Conservation (phyloP, 768 basidiomycete genomes). For the Porpolomopsis calyptriformis region DNA sequence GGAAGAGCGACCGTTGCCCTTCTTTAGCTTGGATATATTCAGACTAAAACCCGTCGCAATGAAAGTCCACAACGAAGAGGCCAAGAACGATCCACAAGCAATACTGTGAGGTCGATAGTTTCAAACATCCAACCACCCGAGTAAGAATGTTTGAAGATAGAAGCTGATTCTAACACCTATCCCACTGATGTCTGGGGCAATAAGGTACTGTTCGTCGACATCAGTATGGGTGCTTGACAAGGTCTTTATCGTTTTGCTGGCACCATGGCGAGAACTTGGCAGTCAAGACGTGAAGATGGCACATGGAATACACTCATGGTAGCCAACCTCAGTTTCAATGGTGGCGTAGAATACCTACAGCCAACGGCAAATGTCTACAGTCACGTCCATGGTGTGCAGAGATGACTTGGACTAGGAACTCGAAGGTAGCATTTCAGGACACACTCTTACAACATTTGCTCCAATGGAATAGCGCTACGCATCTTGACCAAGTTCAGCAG, state of each 20-base stretch:
- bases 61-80: conserved; percentile 33
- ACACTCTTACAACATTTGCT: conserved; percentile 27
- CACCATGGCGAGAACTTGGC: too few species aligned
- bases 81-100: conserved; percentile 32
- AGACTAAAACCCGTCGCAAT: conserved; percentile 31
- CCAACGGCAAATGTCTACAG: too few species aligned
- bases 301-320: too few species aligned
- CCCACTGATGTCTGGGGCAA: conserved; percentile 25
- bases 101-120: too few species aligned
- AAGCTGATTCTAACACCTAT: conserved; percentile 28
- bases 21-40: conserved; percentile 22
- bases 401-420: too few species aligned
- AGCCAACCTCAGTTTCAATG: too few species aligned
- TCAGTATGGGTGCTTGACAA: not conserved
- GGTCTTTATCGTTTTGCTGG: too few species aligned
- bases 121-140: conserved; percentile 14
- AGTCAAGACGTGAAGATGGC: too few species aligned
- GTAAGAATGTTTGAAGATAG: conserved; percentile 20
- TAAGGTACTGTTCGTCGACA: conserved; percentile 1
- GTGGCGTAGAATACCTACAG: too few species aligned
- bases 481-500: conserved; percentile 51
- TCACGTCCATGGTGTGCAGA: too few species aligned
- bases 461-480: conserved; percentile 44
- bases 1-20: conserved; percentile 25
- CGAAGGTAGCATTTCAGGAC: too few species aligned